phyloP scores from a whole-genome alignment of 805 yeast species.

The Metschnikowia borealis region DNA sequence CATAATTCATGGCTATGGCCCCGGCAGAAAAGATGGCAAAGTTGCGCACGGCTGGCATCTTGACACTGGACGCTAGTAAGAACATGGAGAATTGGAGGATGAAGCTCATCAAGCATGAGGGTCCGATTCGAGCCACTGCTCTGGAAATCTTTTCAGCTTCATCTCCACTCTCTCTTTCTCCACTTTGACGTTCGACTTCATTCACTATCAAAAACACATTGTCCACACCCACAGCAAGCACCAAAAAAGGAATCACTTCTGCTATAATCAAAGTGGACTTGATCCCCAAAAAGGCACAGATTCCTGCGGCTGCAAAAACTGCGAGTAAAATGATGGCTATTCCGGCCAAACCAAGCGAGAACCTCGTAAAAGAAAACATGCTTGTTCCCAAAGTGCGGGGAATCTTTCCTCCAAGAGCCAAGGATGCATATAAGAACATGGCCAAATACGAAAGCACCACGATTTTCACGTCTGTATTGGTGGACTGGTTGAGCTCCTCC shows the following conservation, averaged over 20 bases:
- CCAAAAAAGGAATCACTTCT: constrained; percentile 91
- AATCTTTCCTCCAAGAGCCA: constrained; percentile 66
- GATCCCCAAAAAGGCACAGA: constrained; percentile 70
- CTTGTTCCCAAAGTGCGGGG: constrained; percentile 34
- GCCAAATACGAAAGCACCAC: constrained; percentile 70
- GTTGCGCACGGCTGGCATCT: constrained; percentile 95
- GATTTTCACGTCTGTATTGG: constrained; percentile 72
- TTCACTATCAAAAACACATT: constrained; percentile 84
- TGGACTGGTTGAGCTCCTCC: constrained; percentile 76
- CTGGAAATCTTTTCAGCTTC: constrained; percentile 38
- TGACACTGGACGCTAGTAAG: constrained; percentile 69
- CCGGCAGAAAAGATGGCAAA: constrained; percentile 90
- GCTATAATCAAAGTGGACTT: constrained; percentile 91
- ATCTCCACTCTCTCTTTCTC: constrained; percentile 33
- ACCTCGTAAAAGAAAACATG: constrained; percentile 50
- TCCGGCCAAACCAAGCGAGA: constrained; percentile 79
- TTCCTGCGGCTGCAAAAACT: constrained; percentile 77
- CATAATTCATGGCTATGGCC: constrained; percentile 72
- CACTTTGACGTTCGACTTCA: constrained; percentile 57
- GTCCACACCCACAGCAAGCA: constrained; percentile 94
- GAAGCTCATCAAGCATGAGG: constrained; percentile 78
- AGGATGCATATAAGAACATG: constrained; percentile 86
- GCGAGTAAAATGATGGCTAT: constrained; percentile 77
- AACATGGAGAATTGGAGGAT: constrained; percentile 78
- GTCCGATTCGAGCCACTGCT: constrained; percentile 75